phyloP scores from a whole-genome alignment of 2,329 filamentous ascomycete genomes.

The Pyrenochaeta sp. region DNA sequence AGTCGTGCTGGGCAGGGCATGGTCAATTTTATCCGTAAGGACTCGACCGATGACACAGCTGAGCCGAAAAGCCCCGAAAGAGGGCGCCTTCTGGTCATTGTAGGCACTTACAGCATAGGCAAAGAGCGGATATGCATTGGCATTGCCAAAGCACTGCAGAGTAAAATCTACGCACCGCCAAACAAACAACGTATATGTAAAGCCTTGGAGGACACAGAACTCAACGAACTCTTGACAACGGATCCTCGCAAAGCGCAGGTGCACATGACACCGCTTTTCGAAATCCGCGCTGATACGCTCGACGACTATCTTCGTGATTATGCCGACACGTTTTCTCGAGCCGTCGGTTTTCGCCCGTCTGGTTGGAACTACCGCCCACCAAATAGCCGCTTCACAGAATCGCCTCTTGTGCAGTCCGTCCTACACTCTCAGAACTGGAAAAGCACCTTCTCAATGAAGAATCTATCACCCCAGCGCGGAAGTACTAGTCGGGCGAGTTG shows the following conservation, averaged over 20 bases:
- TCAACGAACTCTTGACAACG: slow-evolving; percentile 77
- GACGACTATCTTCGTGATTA: slow-evolving; percentile 85
- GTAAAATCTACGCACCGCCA: slow-evolving; percentile 87
- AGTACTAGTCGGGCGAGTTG: slow-evolving; percentile 83
- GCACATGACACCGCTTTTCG: slow-evolving; percentile 96
- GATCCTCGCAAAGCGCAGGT: slow-evolving; percentile 88
- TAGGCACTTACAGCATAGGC: slow-evolving; percentile 96
- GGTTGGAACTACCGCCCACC: slow-evolving; percentile 92
- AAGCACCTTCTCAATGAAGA: slow-evolving; percentile 72
- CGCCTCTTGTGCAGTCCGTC: slow-evolving; percentile 69
- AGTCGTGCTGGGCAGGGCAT: slow-evolving; percentile 65
- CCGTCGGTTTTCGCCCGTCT: slow-evolving; percentile 89
- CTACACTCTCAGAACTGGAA: slow-evolving; percentile 77
- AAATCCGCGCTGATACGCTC: slow-evolving; percentile 89
- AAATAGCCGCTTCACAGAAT: slow-evolving; percentile 67
- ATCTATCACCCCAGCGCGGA: slow-evolving; percentile 82
- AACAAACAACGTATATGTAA: slow-evolving; percentile 84
- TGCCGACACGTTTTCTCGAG: slow-evolving; percentile 80
- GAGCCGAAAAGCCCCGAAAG: slow-evolving; percentile 43
- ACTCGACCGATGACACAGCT: slow-evolving; percentile 43
- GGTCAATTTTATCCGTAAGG: slow-evolving; percentile 66
- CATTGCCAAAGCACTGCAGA: slow-evolving; percentile 83
- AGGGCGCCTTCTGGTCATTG: slow-evolving; percentile 84
- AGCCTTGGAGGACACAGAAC: slow-evolving; percentile 84
- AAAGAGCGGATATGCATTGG: slow-evolving; percentile 96